These are phyloP conservation scores for Pelargonium australe DNA, from an alignment of 441 rosid species.

Conservation along the genomic window DNA sequence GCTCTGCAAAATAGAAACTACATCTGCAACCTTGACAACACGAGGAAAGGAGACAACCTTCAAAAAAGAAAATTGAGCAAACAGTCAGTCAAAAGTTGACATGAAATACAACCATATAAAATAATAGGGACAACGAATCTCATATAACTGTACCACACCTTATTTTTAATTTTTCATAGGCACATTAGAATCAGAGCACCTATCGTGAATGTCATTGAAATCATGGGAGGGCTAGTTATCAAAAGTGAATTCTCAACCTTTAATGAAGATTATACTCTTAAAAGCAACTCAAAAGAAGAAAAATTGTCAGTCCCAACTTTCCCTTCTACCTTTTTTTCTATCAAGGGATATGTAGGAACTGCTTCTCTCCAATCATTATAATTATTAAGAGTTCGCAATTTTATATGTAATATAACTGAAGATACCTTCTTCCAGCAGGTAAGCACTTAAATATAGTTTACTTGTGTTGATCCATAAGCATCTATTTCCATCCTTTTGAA, in stretches of 20 bases:
- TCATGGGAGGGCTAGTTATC: background rate
- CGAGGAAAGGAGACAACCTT: slow-evolving; percentile 90
- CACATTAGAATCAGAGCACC: background rate
- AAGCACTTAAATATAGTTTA: background rate
- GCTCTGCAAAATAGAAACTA: slow-evolving; percentile 73
- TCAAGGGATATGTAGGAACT: background rate
- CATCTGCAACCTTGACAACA: slow-evolving; percentile 77
- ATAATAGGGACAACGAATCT: background rate
- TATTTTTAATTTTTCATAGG: background rate
- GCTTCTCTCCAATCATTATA: background rate
- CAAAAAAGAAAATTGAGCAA: slow-evolving; percentile 18
- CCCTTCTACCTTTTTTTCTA: background rate
- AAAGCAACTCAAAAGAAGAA: background rate
- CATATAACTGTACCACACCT: background rate
- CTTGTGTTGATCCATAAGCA: background rate
- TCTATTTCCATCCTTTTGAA: background rate
- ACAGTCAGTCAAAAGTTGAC: slow-evolving; percentile 10
- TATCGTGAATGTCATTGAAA: background rate
- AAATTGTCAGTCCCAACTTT: background rate
- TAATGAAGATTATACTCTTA: background rate
- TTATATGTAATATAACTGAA: background rate
- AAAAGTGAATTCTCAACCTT: background rate
- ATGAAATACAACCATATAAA: background rate
- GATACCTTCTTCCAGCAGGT: no score
- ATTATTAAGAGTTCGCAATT: background rate